These are phyloP conservation scores for Mucor velutinosus DNA, from an alignment of 371 early-diverging fungal species.

Conservation along the genomic window DNA sequence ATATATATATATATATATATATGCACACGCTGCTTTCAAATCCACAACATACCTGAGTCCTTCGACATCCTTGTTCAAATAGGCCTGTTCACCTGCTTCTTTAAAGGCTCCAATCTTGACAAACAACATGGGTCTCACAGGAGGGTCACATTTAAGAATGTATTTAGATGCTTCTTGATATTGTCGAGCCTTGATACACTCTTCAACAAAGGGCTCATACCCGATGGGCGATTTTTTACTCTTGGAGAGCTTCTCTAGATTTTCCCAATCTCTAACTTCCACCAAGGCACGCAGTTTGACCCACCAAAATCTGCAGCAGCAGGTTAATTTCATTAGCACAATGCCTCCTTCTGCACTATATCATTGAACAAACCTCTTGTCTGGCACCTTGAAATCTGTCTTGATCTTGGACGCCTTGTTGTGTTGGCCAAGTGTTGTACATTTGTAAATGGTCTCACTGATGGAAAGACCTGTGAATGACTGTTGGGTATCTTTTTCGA, in stretches of 20 bases:
- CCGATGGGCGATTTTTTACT: conserved; percentile 86
- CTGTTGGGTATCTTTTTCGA: conserved; percentile 75
- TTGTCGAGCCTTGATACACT: conserved; percentile 77
- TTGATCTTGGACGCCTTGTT: conserved; percentile 76
- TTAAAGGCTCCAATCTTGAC: conserved; percentile 76
- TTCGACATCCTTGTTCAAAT: conserved; percentile 66
- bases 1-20: no score
- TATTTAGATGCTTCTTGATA: conserved; percentile 81
- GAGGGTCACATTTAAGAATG: conserved; percentile 74
- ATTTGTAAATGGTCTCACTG: conserved; percentile 85
- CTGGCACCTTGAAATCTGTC: conserved; percentile 87
- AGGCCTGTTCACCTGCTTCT: conserved; percentile 81
- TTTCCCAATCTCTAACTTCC: conserved; percentile 83
- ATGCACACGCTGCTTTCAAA: background rate
- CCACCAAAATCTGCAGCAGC: conserved; percentile 71
- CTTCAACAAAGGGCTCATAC: conserved; percentile 85
- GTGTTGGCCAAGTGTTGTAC: conserved; percentile 73
- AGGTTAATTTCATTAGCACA: background rate
- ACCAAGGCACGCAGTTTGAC: conserved; percentile 86
- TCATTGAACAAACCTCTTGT: conserved; percentile 61
- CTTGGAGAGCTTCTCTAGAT: conserved; percentile 79
- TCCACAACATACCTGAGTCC: conserved; percentile 51
- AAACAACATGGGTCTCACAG: conserved; percentile 68
- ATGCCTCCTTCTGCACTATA: background rate
- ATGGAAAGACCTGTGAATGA: conserved; percentile 75